Evolutionary conservation across 345 rosid species (phyloP).

Genomic region (Rubroshorea leprosula): DNA sequence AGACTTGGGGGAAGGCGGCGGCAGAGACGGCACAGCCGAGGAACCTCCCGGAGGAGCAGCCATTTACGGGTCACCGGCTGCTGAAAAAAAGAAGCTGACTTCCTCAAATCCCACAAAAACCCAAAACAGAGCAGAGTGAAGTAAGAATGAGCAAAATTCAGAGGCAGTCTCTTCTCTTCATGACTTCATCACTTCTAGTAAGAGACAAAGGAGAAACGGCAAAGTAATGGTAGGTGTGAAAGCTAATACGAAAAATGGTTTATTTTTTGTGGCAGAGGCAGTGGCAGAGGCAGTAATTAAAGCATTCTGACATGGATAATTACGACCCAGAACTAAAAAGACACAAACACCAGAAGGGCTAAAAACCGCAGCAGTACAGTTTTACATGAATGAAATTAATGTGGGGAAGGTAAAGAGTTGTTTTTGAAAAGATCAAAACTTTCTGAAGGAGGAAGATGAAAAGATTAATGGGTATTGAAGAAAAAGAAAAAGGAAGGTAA

Average conservation of each 20-base stretch:
- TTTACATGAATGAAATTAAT: slow-evolving; percentile 19
- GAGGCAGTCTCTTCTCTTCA: not conserved
- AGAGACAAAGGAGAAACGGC: slow-evolving; percentile 29
- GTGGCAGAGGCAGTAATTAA: slow-evolving; percentile 65
- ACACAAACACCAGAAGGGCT: too few relatives aligned
- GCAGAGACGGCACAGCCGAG: slow-evolving; percentile 34
- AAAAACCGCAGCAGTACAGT: slow-evolving; percentile 18
- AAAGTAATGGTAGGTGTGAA: slow-evolving; percentile 34
- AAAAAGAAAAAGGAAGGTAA: slow-evolving; percentile 1
- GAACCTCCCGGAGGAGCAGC: slow-evolving; percentile 33
- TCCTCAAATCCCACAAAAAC: not conserved
- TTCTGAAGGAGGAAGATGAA: not conserved
- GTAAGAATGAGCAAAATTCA: not conserved
- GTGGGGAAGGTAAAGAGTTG: not conserved
- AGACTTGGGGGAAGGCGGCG: slow-evolving; percentile 78
- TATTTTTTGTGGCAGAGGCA: slow-evolving; percentile 7
- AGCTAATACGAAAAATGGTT: slow-evolving; percentile 12
- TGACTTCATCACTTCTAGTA: not conserved
- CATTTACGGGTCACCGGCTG: slow-evolving; percentile 18
- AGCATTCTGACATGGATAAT: slow-evolving; percentile 53
- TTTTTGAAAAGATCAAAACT: not conserved
- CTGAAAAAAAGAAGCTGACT: not conserved
- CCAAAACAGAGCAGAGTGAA: slow-evolving; percentile 4
- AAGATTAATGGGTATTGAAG: not conserved
- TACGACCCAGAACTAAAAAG: slow-evolving; percentile 24